These are phyloP conservation scores for Xylaria sp. DNA, from an alignment of 495 filamentous ascomycete species.

Conservation along the genomic window DNA sequence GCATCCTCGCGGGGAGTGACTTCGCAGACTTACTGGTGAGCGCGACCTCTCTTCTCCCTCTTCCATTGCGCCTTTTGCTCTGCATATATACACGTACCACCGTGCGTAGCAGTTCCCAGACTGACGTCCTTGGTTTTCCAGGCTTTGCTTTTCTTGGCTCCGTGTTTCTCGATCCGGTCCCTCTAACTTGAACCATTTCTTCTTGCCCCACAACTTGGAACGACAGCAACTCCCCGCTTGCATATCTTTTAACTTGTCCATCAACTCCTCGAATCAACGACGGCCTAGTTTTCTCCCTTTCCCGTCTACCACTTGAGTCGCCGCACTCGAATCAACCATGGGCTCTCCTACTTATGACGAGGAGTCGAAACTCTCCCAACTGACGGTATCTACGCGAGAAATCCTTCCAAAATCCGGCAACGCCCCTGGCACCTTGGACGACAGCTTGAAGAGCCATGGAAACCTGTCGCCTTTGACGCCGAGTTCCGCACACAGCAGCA, in stretches of 20 bases:
- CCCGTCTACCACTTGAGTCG: too few species aligned
- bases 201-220: background rate
- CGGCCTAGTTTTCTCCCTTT: background rate
- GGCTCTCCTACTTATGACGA: constrained; percentile 29
- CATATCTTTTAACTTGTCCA: constrained; percentile 15
- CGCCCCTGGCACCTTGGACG: constrained; percentile 30
- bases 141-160: constrained; percentile 7
- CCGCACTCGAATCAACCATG: constrained; percentile 1
- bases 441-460: constrained; percentile 34
- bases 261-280: background rate
- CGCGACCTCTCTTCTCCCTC: background rate
- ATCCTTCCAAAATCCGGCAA: constrained; percentile 14
- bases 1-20: background rate
- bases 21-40: constrained; percentile 3
- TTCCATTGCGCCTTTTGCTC: background rate
- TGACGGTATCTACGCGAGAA: constrained; percentile 42
- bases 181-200: constrained; percentile 1
- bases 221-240: background rate
- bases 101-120: constrained; percentile 1
- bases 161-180: background rate
- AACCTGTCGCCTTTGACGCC: constrained; percentile 48
- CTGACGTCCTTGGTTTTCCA: constrained; percentile 9
- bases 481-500: constrained; percentile 40
- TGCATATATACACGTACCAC: background rate
- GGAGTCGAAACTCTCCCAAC: constrained; percentile 37